phyloP scores from a whole-genome alignment of 163 green algal species.

The Prototheca cutis region DNA sequence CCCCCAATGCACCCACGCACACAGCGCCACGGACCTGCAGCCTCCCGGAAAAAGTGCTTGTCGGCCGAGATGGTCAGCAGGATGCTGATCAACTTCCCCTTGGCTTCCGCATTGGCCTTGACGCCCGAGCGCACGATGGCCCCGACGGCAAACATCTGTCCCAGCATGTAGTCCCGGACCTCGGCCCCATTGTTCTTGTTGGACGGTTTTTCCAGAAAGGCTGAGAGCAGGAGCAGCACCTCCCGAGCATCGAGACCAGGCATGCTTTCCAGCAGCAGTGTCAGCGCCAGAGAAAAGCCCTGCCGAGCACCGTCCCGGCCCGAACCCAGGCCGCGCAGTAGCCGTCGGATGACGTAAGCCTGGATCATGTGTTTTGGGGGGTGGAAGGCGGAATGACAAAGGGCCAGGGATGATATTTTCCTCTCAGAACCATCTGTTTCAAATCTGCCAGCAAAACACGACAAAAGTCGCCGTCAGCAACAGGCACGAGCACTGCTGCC shows the following conservation, averaged over 20 bases:
- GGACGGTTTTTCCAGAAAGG: conserved; percentile 3
- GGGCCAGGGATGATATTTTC: too few species aligned
- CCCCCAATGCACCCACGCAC: too few species aligned
- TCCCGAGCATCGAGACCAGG: not conserved
- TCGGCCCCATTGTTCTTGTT: conserved; percentile 20
- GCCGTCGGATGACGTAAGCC: too few species aligned
- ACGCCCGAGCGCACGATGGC: conserved; percentile 33
- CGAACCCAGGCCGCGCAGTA: conserved; percentile 60
- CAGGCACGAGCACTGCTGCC: not conserved
- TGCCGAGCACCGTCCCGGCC: conserved; percentile 59
- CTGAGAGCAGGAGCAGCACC: conserved; percentile 2
- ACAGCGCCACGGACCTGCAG: not conserved
- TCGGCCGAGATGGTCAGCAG: conserved; percentile 14
- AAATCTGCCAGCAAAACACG: too few species aligned
- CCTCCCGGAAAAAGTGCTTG: conserved; percentile 59
- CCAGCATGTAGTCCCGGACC: conserved; percentile 57
- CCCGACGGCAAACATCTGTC: conserved; percentile 54
- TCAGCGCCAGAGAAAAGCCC: conserved; percentile 69
- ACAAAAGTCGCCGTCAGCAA: conserved; percentile 34
- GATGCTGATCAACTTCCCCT: not conserved
- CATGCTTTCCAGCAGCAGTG: conserved; percentile 25
- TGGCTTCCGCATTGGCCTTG: conserved; percentile 6
- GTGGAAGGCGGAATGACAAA: too few species aligned
- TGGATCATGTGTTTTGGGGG: too few species aligned
- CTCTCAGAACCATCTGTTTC: too few species aligned